Percentiles rank a stretch among this genome's conserved stretches.
Evolutionary conservation across 2,329 filamentous ascomycete genomes (phyloP).

Genomic region (Cercospora sojina): DNA sequence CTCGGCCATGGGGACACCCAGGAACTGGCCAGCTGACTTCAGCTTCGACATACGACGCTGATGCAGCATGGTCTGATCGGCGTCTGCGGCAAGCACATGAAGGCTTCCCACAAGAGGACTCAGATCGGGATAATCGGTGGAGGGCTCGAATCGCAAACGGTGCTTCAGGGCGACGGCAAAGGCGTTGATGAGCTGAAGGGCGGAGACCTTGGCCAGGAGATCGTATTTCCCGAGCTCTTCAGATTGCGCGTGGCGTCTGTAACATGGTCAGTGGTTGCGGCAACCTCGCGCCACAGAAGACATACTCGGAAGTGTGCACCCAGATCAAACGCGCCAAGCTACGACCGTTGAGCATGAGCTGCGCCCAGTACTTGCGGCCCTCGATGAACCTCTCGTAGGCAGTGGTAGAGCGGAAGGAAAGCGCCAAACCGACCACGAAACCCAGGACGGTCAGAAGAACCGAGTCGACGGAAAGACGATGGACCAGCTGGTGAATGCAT

Average conservation of each 20-base stretch:
- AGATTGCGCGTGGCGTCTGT: conserved; percentile 50
- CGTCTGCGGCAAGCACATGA: conserved; percentile 68
- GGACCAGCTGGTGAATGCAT: conserved; percentile 50
- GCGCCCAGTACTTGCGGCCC: conserved; percentile 63
- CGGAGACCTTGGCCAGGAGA: conserved; percentile 68
- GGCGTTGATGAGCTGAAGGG: conserved; percentile 74
- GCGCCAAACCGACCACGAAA: conserved; percentile 77
- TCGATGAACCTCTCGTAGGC: conserved; percentile 68
- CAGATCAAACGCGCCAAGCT: conserved; percentile 71
- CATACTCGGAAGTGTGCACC: conserved; percentile 65
- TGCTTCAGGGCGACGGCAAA: conserved; percentile 79
- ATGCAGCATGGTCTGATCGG: conserved; percentile 48
- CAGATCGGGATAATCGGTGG: conserved; percentile 73
- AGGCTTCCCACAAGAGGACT: conserved; percentile 68
- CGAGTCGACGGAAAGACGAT: conserved; percentile 56
- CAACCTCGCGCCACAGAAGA: neutral
- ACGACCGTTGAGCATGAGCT: conserved; percentile 55
- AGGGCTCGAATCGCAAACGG: conserved; percentile 79
- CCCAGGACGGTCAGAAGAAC: conserved; percentile 73
- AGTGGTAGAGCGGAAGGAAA: conserved; percentile 74
- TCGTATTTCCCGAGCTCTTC: conserved; percentile 59
- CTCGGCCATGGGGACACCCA: conserved; percentile 73
- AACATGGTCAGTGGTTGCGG: neutral
- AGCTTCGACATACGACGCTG: conserved; percentile 35
- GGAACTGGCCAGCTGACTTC: conserved; percentile 59